Evolutionary conservation across 2,329 filamentous ascomycete genomes (phyloP).

Genomic region (Massarina eburnea): DNA sequence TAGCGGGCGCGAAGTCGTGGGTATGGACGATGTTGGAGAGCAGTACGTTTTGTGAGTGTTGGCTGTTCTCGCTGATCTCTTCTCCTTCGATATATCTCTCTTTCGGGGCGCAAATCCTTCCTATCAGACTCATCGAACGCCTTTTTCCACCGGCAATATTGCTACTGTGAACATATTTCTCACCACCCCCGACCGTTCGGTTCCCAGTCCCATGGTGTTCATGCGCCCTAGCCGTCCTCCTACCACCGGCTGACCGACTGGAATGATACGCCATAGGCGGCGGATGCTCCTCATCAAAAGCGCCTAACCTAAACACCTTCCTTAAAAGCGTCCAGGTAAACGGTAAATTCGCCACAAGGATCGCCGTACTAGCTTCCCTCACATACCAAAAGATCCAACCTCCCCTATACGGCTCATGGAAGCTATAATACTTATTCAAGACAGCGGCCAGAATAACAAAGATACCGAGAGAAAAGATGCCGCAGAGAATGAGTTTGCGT

Average conservation of each 20-base stretch:
- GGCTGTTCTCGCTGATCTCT: conserved; percentile 11
- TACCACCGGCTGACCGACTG: conserved; percentile 25
- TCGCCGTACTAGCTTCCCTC: conserved; percentile 32
- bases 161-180: conserved; percentile 4
- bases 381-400: conserved; percentile 38
- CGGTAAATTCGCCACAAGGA: conserved; percentile 54
- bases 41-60: conserved; percentile 14
- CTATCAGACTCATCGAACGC: conserved; percentile 9
- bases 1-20: conserved; percentile 19
- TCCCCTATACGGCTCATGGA: conserved; percentile 24
- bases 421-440: conserved; percentile 51
- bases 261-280: conserved; percentile 35
- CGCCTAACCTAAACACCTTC: conserved; percentile 48
- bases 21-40: conserved; percentile 8
- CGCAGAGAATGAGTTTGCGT: conserved; percentile 58
- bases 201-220: conserved; percentile 9
- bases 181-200: conserved; percentile 5
- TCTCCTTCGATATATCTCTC: conserved; percentile 2
- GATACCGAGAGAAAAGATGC: conserved; percentile 58
- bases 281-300: conserved; percentile 33
- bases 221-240: conserved; percentile 19
- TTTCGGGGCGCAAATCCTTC: conserved; percentile 10
- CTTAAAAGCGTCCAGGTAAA: conserved; percentile 55
- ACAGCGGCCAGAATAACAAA: conserved; percentile 54
- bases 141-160: conserved; percentile 3